Evolutionary conservation across 345 rosid species (phyloP), one percentile per base, ranked within the genome.

Genomic region (Bruguiera parviflora): DNA sequence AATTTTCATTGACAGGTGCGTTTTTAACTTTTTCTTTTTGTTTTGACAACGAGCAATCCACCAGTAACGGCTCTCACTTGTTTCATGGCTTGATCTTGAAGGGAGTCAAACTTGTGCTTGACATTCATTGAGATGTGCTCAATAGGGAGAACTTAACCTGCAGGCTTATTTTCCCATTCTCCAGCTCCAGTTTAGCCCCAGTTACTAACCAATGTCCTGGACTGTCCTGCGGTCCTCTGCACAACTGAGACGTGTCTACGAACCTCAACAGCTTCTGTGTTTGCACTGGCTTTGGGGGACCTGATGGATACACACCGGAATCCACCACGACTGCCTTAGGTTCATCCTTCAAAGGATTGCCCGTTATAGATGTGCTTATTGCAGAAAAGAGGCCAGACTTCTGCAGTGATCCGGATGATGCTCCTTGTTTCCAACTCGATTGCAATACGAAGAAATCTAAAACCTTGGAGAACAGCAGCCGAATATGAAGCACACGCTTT

Each of bases 181-280:
- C 93, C 77, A 88, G 51, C 10, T 88, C 81, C 61, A 95, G 79
- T 82, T 80, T 80, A 56, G 89, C 93, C 43, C 94, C 97, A 4
- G 93, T 92, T 19, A 88, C 91, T 56, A 92, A 69, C 99, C 99
- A 95, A 72, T 95, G 89, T 29, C 99, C 99, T 3, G 99, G 99
- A 58, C 84, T 84, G 64, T 95, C 87, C 71, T 82, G 87, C 11
- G 99, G 96, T 35, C 97, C 97, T 78, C 78, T 83, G 66, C 87
- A 88, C 63, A 83, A 35, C 66, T 95, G 93, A 18, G 96, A 83
- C 19, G 80, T 83, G 46, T 92, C 97, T 0, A 95, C 91, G 71
- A 82, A 88, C 72, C 85, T 95, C 64, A 85, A 68, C 21, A 95
- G 79, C 90, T 88, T 95, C 31, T 79, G 86, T 9, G 82, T 73